Conservation (phyloP, 768 basidiomycete species). For the Neoboletus magnificus region DNA sequence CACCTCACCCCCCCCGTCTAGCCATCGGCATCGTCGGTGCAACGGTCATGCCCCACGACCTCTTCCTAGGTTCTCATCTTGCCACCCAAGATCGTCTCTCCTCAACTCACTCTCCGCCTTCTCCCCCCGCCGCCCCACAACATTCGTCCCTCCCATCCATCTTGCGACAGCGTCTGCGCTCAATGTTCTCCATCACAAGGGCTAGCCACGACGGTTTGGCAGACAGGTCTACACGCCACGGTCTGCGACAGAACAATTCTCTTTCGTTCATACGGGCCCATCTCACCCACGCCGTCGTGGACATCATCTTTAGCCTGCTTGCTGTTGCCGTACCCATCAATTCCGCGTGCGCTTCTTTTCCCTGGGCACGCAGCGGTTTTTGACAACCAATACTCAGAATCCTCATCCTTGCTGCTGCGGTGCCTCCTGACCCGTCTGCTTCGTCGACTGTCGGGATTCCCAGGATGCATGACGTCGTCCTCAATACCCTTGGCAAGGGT, state of each 20-base stretch:
- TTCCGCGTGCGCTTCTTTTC: constrained; percentile 26
- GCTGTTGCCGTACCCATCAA: constrained; percentile 47
- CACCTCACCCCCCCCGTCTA: constrained; percentile 19
- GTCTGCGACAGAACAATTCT: constrained; percentile 31
- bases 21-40: constrained; percentile 45
- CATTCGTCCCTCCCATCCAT: background rate
- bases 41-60: constrained; percentile 59
- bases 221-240: constrained; percentile 8
- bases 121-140: constrained; percentile 1
- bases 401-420: constrained; percentile 34
- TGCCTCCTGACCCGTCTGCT: background rate
- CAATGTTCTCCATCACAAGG: constrained; percentile 4
- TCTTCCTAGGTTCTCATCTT: constrained; percentile 44
- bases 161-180: background rate
- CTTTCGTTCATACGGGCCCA: constrained; percentile 26
- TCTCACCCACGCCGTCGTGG: constrained; percentile 16
- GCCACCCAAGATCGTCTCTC: constrained; percentile 5
- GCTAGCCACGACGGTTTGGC: constrained; percentile 1
- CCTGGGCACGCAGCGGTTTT: background rate
- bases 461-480: constrained; percentile 40
- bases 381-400: constrained; percentile 22
- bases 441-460: constrained; percentile 37
- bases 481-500: constrained; percentile 39
- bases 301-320: constrained; percentile 35
- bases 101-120: constrained; percentile 43